Evolutionary conservation across 1,284 basidiomycete species (phyloP).

Genomic region (Malassezia sympodialis): DNA sequence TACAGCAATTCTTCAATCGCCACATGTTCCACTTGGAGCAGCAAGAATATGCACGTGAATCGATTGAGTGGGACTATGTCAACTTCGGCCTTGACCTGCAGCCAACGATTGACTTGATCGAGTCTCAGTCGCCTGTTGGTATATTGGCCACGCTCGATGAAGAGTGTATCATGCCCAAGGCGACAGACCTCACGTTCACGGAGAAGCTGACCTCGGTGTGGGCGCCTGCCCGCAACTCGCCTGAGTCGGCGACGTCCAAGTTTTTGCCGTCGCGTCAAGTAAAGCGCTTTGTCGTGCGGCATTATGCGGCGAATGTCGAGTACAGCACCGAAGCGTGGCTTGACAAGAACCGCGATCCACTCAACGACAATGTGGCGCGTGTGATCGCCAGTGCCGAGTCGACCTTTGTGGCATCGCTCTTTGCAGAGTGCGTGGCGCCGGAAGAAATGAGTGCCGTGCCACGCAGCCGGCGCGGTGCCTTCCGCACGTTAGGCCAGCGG

Average conservation of each 20-base stretch:
- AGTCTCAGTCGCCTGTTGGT: conserved; percentile 64
- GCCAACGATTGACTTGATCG: conserved; percentile 96
- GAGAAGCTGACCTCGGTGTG: conserved; percentile 60
- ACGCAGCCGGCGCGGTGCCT: conserved; percentile 89
- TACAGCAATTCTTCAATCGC: conserved; percentile 61
- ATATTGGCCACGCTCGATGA: conserved; percentile 90
- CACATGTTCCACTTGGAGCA: conserved; percentile 99
- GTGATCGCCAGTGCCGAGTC: conserved; percentile 76
- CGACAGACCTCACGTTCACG: conserved; percentile 87
- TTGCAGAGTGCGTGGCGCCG: conserved; percentile 64
- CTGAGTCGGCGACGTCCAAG: conserved; percentile 53
- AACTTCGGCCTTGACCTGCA: conserved; percentile 97
- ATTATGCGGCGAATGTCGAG: conserved; percentile 94
- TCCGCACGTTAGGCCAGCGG: conserved; percentile 86
- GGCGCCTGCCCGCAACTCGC: conserved; percentile 29
- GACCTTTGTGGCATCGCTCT: conserved; percentile 69
- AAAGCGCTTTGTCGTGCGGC: conserved; percentile 83
- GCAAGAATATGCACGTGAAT: conserved; percentile 93
- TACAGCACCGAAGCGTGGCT: conserved; percentile 94
- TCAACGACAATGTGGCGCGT: conserved; percentile 90
- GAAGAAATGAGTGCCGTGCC: conserved; percentile 54
- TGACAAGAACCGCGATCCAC: conserved; percentile 98
- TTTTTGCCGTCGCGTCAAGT: conserved; percentile 80
- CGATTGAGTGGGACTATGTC: conserved; percentile 96
- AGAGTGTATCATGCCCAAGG: conserved; percentile 99